Evolutionary conservation across 2,329 filamentous ascomycete genomes (phyloP).

Genomic region (Aureobasidium sp.): DNA sequence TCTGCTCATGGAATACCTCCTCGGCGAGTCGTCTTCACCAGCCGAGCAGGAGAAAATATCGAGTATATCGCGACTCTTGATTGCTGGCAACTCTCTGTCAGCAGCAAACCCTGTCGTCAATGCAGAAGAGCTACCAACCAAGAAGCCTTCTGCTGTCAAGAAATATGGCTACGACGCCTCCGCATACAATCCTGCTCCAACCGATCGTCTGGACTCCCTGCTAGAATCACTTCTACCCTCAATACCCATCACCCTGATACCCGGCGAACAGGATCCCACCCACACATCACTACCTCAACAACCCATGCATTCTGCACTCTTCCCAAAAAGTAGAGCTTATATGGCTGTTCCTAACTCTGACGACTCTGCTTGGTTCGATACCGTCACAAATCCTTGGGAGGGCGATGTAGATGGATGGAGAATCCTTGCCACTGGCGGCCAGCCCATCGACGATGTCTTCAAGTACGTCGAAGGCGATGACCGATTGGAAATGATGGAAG

Average conservation of each 20-base stretch:
- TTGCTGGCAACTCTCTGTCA: constrained; percentile 81
- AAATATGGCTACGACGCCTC: constrained; percentile 94
- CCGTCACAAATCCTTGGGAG: constrained; percentile 89
- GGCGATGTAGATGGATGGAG: constrained; percentile 86
- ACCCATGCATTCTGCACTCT: constrained; percentile 86
- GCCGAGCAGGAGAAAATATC: constrained; percentile 53
- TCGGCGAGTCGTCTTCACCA: constrained; percentile 68
- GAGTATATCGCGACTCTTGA: constrained; percentile 74
- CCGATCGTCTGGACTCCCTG: constrained; percentile 76
- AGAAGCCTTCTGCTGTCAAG: constrained; percentile 49
- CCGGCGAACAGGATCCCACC: constrained; percentile 77
- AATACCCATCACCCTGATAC: constrained; percentile 81
- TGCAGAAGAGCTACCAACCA: constrained; percentile 39
- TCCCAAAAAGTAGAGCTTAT: constrained; percentile 68
- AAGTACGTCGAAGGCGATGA: constrained; percentile 79
- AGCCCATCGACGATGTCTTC: constrained; percentile 89
- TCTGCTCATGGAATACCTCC: constrained; percentile 76
- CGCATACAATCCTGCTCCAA: constrained; percentile 79
- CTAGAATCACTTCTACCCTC: constrained; percentile 73
- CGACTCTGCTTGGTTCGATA: constrained; percentile 69
- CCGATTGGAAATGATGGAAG: constrained; percentile 83
- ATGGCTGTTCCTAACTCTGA: constrained; percentile 30
- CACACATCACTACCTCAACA: constrained; percentile 89
- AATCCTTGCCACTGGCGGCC: constrained; percentile 77
- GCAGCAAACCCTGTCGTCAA: constrained; percentile 41